Evolutionary conservation across 306 rosid genomes (phyloP), one percentile per base, ranked within the genome.

Genomic region (Amphicarpaea edgeworthii): DNA sequence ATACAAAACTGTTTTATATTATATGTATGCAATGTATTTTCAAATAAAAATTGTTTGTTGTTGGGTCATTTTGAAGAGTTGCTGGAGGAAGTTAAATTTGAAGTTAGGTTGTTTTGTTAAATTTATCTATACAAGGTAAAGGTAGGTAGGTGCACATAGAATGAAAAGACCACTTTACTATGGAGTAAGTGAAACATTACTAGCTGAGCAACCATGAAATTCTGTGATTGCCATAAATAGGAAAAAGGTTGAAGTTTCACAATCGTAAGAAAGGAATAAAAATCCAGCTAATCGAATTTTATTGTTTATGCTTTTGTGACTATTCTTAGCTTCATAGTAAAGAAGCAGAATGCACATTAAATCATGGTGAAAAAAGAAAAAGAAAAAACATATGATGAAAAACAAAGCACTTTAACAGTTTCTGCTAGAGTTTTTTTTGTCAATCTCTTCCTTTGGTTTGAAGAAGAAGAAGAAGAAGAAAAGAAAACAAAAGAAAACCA

Each of bases 101-200:
- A 47, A 17, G 46, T 20, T 43, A 20, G 12, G 42, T 62, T 68
- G 19, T 74, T 34, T 30, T 8, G 70, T 59, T 61, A 77, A 45
- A 2, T 34, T 49, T 77, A 57, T 32, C n/a, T 38, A 43, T 53
- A 5, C 40, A 47, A 23, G 80, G 61, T 24, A 77, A 70, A 28
- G 82, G 73, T 46, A 66, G 68, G 76, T 80, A 60, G 53, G 53
- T 5, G 45, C 40, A 41, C 45, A 57, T n/a, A 68, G 64, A 20
- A 41, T 30, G 62, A 58, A 68, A 72, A 46, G 19, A 49, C 21
- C 68, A 66, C 42, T 45, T 45, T 10, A 17, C 54, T 50, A 76
- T 69, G 79, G 73, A 77, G 77, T 87, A 30, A 72, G 84, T 83
- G 85, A 80, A 74, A 70, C 49, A 75, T 71, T 62, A 46, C 17